Conservation (phyloP, 148 eudicot genomes). For the Linanthus parryae region DNA sequence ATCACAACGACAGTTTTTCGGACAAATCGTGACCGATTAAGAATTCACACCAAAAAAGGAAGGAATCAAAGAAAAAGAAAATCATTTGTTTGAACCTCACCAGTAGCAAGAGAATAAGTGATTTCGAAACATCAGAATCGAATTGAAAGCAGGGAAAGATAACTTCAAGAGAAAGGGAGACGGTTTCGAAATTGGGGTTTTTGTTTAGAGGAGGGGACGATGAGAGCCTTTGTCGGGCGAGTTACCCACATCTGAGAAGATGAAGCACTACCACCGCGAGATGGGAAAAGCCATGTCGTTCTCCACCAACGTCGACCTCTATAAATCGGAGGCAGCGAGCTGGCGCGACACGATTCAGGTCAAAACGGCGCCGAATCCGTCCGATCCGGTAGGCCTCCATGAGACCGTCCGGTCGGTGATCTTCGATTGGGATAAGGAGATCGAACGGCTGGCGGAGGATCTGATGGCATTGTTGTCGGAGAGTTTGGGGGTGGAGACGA, state of each 20-base stretch:
- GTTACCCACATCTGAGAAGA: constrained; percentile 4
- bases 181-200: no score
- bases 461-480: constrained; percentile 25
- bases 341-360: constrained; percentile 20
- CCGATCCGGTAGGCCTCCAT: constrained; percentile 21
- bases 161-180: no score
- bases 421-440: constrained; percentile 23
- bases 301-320: background rate
- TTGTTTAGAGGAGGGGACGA: no score
- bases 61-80: no score
- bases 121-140: no score
- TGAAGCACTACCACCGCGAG: background rate
- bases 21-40: no score
- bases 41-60: no score
- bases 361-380: constrained; percentile 21
- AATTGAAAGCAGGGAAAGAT: no score
- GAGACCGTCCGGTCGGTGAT: constrained; percentile 20
- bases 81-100: no score
- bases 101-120: no score
- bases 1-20: no score
- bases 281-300: background rate
- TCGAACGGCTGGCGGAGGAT: constrained; percentile 11
- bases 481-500: constrained; percentile 22
- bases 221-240: no score
- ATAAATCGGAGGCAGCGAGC: background rate